Evolutionary conservation across 768 basidiomycete genomes (phyloP), one percentile per base, ranked within the genome.

Genomic region (Lentinula guzmanii): DNA sequence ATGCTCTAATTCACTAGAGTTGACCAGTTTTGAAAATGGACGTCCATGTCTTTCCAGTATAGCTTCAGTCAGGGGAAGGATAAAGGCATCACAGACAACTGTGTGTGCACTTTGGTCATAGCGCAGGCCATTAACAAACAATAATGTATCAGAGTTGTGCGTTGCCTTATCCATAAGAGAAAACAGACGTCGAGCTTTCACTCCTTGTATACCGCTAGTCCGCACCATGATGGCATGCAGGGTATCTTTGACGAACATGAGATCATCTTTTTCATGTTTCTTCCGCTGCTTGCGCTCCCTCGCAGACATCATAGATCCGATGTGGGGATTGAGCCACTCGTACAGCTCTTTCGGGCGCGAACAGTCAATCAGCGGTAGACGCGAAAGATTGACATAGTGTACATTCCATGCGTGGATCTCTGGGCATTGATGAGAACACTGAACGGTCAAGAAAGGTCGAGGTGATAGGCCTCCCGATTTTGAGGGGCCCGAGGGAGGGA

Each of bases 41-140:
- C 13, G 31, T 3, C 21, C 0, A 11, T 52, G 51, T 7, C 31
- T 46, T 1, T 46, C 21, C 59, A 70, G 21, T 18, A 70, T 10
- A 5, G 45, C 62, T 16, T 61, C 18, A 3, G 65, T 67, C 13
- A 73, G 66, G 0, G 78, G 75, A 13, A 75, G 65, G 18, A 81
- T 70, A 64, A 71, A 81, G 15, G 69, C 75, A 61, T 81, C 76
- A 10, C 70, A 70, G 11, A 81, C 64, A 9, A 82, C 60, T 6
- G 80, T 81, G 64, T 79, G 76, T 1, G 75, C 72, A 11, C 69
- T 65, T 5, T 77, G 48, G 62, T 83, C 81, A 45, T 74, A 70
- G 7, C 75, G 72, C 34, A 82, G 62, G 52, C 65, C 67, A 34
- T 70, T 70, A 57, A 80, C 63, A 58, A 79, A 70, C 48, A 82